Evolutionary conservation across 2,329 filamentous ascomycete species (phyloP).

Genomic region (Clonostachys solani): DNA sequence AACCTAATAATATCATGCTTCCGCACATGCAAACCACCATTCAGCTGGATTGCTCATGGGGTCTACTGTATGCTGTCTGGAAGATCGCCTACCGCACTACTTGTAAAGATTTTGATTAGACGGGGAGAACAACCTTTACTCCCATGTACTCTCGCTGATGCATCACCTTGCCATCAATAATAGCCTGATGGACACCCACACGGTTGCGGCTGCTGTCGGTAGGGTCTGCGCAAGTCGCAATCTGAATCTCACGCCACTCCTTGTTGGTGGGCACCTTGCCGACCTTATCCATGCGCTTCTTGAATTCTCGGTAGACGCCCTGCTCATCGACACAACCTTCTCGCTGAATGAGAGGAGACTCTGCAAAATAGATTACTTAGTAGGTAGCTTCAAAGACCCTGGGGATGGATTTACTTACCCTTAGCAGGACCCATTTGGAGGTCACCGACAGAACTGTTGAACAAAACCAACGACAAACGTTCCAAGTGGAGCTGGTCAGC

Average conservation of each 20-base stretch:
- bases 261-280: slow-evolving; percentile 36
- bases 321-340: slow-evolving; percentile 37
- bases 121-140: slow-evolving; percentile 36
- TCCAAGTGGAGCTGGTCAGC: slow-evolving; percentile 20
- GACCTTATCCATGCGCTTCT: slow-evolving; percentile 30
- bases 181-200: slow-evolving; percentile 32
- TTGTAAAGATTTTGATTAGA: slow-evolving; percentile 12
- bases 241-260: slow-evolving; percentile 45
- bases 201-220: slow-evolving; percentile 33
- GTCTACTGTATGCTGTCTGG: no score
- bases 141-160: slow-evolving; percentile 41
- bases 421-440: background rate
- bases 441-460: slow-evolving; percentile 14
- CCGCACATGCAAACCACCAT: no score
- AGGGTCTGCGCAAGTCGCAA: slow-evolving; percentile 33
- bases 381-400: no score
- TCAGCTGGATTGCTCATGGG: no score
- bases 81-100: no score
- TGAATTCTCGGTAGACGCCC: slow-evolving; percentile 40
- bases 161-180: slow-evolving; percentile 38
- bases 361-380: slow-evolving; percentile 18
- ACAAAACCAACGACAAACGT: slow-evolving; percentile 34
- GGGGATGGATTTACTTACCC: background rate
- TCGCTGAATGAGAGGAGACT: slow-evolving; percentile 20
- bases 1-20: no score